These are phyloP conservation scores for Gossypium trilobum DNA, from an alignment of 441 rosid genomes.

Conservation along the genomic window DNA sequence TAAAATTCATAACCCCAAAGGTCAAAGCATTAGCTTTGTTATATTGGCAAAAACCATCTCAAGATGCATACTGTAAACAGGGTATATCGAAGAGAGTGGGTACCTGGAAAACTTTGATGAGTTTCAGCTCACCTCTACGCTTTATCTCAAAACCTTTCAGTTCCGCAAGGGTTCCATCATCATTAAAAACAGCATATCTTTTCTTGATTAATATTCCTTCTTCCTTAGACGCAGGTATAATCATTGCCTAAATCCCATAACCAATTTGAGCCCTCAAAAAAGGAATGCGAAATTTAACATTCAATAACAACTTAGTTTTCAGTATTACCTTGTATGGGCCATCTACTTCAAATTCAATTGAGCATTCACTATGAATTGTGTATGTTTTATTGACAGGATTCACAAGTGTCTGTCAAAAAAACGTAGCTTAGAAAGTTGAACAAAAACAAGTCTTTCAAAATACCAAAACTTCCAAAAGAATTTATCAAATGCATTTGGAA, in stretches of 20 bases:
- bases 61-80: neutral
- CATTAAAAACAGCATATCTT: slow-evolving; percentile 97
- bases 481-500: neutral
- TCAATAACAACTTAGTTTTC: neutral
- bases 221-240: slow-evolving; percentile 97
- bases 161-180: slow-evolving; percentile 97
- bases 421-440: slow-evolving; percentile 7
- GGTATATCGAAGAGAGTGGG: slow-evolving; percentile 12
- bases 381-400: slow-evolving; percentile 76
- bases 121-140: slow-evolving; percentile 98
- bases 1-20: neutral
- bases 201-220: slow-evolving; percentile 92
- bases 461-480: neutral
- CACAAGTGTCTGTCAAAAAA: slow-evolving; percentile 57
- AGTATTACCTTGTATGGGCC: slow-evolving; percentile 95
- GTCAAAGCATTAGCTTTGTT: neutral
- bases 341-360: slow-evolving; percentile 99
- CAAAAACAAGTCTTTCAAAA: neutral
- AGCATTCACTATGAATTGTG: slow-evolving; percentile 83
- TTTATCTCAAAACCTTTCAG: slow-evolving; percentile 99
- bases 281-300: slow-evolving; percentile 9
- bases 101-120: slow-evolving; percentile 96
- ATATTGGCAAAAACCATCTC: neutral
- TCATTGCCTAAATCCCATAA: slow-evolving; percentile 66
- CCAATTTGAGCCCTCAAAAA: slow-evolving; percentile 12